phyloP scores from a whole-genome alignment of 2,329 filamentous ascomycete genomes.

The Dothideomycetes sp. region DNA sequence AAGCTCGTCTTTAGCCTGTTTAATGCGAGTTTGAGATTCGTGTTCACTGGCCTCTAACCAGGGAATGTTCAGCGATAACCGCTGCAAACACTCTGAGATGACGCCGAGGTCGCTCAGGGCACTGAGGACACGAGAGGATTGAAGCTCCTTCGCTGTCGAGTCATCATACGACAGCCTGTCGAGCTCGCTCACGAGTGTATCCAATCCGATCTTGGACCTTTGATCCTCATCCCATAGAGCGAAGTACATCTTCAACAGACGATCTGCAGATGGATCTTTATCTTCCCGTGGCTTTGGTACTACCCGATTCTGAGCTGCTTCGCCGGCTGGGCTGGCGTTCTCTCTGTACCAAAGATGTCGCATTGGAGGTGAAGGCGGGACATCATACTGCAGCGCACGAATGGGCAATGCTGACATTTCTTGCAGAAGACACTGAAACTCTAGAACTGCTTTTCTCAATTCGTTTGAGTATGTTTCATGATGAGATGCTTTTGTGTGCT shows the following conservation, averaged over 20 bases:
- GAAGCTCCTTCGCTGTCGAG: slow-evolving; percentile 2
- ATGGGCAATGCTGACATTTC: slow-evolving; percentile 16
- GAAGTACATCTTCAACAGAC: slow-evolving; percentile 2
- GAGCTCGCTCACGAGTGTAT: slow-evolving; percentile 2
- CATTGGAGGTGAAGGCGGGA: slow-evolving; percentile 32
- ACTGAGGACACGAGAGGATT: slow-evolving; percentile 1
- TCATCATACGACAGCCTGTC: slow-evolving; percentile 2
- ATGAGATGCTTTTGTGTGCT: neutral
- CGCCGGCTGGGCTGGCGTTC: slow-evolving; percentile 8
- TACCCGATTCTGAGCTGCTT: slow-evolving; percentile 2
- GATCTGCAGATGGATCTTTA: neutral
- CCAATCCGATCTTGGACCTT: neutral
- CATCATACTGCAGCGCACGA: slow-evolving; percentile 22
- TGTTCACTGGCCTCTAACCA: slow-evolving; percentile 10
- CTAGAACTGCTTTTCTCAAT: too few species aligned
- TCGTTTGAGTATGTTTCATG: neutral
- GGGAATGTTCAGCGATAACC: slow-evolving; percentile 13
- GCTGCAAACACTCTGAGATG: slow-evolving; percentile 2
- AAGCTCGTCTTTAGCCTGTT: too few species aligned
- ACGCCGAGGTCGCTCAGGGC: slow-evolving; percentile 5
- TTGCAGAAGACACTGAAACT: neutral
- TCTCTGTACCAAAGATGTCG: slow-evolving; percentile 20
- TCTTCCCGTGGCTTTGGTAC: neutral
- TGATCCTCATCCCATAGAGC: slow-evolving; percentile 4
- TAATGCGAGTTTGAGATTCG: neutral